Conservation (phyloP, 1,284 basidiomycete species). For the Malassezia brasiliensis region DNA sequence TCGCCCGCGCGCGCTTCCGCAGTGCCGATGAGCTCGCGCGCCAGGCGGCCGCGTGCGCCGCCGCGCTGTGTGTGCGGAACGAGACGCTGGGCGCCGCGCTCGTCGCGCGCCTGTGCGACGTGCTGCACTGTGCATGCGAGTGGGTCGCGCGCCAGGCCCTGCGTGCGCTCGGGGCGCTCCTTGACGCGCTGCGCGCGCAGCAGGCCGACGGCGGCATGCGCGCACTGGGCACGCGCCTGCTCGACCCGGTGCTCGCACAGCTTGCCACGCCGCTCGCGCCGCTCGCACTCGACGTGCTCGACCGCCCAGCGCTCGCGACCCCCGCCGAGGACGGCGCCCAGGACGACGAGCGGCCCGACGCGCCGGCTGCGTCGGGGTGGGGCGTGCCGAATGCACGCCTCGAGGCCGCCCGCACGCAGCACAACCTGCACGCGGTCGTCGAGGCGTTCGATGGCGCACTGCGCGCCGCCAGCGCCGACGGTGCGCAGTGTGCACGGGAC, state of each 20-base stretch:
- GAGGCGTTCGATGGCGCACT: conserved; percentile 37
- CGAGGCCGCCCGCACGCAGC: conserved; percentile 30
- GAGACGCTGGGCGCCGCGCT: conserved; percentile 44
- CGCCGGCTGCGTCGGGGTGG: conserved; percentile 39
- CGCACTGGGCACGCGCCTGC: conserved; percentile 67
- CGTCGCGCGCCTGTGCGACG: conserved; percentile 69
- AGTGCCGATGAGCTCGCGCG: conserved; percentile 87
- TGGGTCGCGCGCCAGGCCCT: conserved; percentile 75
- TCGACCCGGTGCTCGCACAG: conserved; percentile 79
- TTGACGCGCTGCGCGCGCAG: conserved; percentile 52
- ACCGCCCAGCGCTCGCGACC: conserved; percentile 69
- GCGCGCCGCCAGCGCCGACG: conserved; percentile 31
- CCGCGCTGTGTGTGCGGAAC: background rate
- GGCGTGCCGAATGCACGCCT: conserved; percentile 37
- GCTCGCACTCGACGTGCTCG: conserved; percentile 79
- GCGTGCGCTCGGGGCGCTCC: conserved; percentile 77
- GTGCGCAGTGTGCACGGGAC: background rate
- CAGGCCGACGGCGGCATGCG: conserved; percentile 52
- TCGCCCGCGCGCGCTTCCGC: conserved; percentile 75
- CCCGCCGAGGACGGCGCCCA: conserved; percentile 52
- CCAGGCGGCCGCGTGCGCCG: conserved; percentile 72
- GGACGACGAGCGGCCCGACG: conserved; percentile 49
- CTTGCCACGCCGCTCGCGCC: conserved; percentile 73
- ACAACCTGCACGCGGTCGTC: conserved; percentile 38
- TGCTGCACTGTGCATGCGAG: conserved; percentile 73